phyloP scores from a whole-genome alignment of 768 basidiomycete genomes.

The Pisolithus sp. region DNA sequence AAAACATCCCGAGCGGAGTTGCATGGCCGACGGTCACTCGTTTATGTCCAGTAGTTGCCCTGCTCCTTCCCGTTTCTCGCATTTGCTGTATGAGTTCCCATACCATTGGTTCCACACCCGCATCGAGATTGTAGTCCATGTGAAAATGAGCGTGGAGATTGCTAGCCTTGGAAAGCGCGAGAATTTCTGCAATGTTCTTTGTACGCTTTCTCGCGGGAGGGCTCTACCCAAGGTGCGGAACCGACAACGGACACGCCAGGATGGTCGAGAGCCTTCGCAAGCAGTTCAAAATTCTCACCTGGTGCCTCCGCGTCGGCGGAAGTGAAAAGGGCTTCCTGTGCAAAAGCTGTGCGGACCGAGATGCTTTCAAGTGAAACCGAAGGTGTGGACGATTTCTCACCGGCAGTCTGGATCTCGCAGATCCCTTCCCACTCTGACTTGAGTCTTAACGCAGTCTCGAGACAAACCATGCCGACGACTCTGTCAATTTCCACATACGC shows the following conservation, averaged over 20 bases:
- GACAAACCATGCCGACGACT: slow-evolving; percentile 46
- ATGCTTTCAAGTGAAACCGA: not conserved
- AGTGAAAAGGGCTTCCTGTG: slow-evolving; percentile 52
- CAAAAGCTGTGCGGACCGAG: slow-evolving; percentile 39
- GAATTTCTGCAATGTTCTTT: slow-evolving; percentile 47
- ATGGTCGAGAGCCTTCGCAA: slow-evolving; percentile 35
- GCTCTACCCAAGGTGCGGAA: slow-evolving; percentile 56
- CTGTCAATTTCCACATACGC: slow-evolving; percentile 64
- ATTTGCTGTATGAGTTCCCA: slow-evolving; percentile 45
- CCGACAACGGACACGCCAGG: slow-evolving; percentile 47
- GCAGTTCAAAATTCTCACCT: slow-evolving; percentile 40
- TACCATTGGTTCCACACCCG: slow-evolving; percentile 44
- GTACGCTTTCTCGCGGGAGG: slow-evolving; percentile 39
- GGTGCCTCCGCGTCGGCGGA: slow-evolving; percentile 28
- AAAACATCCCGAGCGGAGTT: slow-evolving; percentile 50
- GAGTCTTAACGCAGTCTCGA: slow-evolving; percentile 46
- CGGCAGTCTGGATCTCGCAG: slow-evolving; percentile 55
- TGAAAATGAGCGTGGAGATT: slow-evolving; percentile 56
- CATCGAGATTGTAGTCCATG: slow-evolving; percentile 60
- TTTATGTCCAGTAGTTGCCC: slow-evolving; percentile 21
- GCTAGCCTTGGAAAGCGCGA: slow-evolving; percentile 36
- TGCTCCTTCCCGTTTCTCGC: slow-evolving; percentile 25
- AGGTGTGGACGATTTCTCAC: slow-evolving; percentile 24
- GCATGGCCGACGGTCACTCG: slow-evolving; percentile 55
- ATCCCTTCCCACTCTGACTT: slow-evolving; percentile 36